Conservation (phyloP, 208 protist species). For the Balamuthia mandrillaris region DNA sequence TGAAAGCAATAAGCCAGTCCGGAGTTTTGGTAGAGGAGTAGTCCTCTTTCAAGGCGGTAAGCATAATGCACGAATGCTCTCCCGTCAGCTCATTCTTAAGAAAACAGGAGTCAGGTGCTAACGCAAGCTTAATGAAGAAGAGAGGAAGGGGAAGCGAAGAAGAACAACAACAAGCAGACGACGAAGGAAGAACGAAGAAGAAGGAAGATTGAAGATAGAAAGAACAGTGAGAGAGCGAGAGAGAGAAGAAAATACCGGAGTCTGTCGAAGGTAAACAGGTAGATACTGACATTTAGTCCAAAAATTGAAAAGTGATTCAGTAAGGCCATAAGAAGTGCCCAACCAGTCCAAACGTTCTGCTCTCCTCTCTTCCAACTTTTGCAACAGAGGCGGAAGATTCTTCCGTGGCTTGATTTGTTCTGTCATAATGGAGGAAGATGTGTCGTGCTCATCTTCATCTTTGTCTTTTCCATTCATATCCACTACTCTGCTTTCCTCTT, state of each 20-base stretch:
- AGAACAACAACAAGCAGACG: not conserved
- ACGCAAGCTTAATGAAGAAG: not conserved
- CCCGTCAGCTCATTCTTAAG: constrained; percentile 94
- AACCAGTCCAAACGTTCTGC: constrained; percentile 93
- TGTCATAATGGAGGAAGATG: constrained; percentile 23
- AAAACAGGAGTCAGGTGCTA: not conserved
- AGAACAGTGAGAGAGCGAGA: not conserved
- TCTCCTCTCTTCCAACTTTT: constrained; percentile 52
- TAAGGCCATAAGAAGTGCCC: constrained; percentile 95
- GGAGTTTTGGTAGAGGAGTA: not conserved
- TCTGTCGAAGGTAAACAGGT: constrained; percentile 64
- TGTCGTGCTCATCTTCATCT: not conserved
- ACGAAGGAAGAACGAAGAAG: not conserved
- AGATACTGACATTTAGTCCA: constrained; percentile 82
- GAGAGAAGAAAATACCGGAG: constrained; percentile 12
- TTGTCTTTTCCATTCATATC: not conserved
- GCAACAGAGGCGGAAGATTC: constrained; percentile 65
- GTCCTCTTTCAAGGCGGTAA: constrained; percentile 63
- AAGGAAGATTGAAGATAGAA: not conserved
- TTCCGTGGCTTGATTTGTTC: constrained; percentile 49
- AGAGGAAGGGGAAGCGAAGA: too few relatives aligned
- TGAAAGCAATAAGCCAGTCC: constrained; percentile 51
- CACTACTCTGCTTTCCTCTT: not conserved
- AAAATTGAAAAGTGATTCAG: constrained; percentile 91
- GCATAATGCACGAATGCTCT: constrained; percentile 98